phyloP scores from a whole-genome alignment of 768 basidiomycete species.

The Megacollybia marginata region DNA sequence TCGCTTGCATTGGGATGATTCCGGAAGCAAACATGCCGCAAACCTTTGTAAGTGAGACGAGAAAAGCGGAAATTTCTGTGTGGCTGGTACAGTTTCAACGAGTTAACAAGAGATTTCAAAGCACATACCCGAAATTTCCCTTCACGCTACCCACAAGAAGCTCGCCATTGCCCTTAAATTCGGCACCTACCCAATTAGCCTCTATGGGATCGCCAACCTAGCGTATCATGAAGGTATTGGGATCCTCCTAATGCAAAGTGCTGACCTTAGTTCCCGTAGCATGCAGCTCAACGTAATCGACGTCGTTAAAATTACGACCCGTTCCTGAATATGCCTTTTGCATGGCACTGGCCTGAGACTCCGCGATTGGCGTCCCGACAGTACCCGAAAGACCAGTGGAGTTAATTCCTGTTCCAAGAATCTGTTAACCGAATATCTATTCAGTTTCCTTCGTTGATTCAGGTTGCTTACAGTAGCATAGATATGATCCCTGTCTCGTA shows the following conservation, averaged over 20 bases:
- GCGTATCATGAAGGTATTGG: background rate
- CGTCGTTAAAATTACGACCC: conserved; percentile 22
- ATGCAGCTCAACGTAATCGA: conserved; percentile 43
- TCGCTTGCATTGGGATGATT: conserved; percentile 36
- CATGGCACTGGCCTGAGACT: conserved; percentile 30
- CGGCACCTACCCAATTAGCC: conserved; percentile 30
- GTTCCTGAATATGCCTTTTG: conserved; percentile 24
- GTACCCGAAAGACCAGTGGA: conserved; percentile 25
- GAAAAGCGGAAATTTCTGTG: conserved; percentile 33
- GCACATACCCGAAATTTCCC: conserved; percentile 36
- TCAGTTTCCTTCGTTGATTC: no score
- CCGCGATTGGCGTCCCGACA: conserved; percentile 28
- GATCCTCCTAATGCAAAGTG: no score
- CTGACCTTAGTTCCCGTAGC: conserved; percentile 40
- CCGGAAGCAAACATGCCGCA: conserved; percentile 32
- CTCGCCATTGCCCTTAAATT: conserved; percentile 2
- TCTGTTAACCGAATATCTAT: no score
- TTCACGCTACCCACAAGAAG: conserved; percentile 36
- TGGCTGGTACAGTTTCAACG: no score
- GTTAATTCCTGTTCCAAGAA: conserved; percentile 32
- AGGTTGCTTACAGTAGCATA: conserved; percentile 27
- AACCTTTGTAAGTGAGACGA: conserved; percentile 38
- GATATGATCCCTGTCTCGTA: conserved; percentile 30
- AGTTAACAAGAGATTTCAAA: background rate
- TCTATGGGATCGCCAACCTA: conserved; percentile 40